Evolutionary conservation across 2,329 filamentous ascomycete genomes (phyloP), one percentile per base, ranked within the genome.

Genomic region (Amauroascus niger): DNA sequence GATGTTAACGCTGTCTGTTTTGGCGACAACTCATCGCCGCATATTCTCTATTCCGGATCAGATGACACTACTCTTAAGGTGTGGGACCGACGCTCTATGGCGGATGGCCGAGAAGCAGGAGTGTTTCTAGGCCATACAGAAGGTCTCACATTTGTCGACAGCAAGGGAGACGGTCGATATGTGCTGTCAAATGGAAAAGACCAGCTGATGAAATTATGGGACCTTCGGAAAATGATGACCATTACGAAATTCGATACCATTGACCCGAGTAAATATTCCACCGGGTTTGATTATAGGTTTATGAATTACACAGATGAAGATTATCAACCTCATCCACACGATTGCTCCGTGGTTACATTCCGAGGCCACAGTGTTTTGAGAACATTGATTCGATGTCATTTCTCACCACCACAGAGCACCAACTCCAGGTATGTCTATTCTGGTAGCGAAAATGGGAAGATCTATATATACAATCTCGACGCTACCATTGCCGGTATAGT

Each of bases 1-100:
- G 89, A 98, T 66, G 91, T 97, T 52, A 98, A 97, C 62, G 93
- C 93, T 3, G 93, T 98, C 0, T 96, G 90, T 69, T 97, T 95
- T 64, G 93, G 89, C 0, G 90, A 97, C 69, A 83, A 83, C 57
- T 79, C 80, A 28, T 94, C 88, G 0, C 91, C 93, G 1, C 90
- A 98, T 66, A 91, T 97, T 57, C 76, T 98, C 2, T 97, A 96
- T 71, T 96, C 90, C 0, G 93, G 93, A 18, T 95, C 89, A 0
- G 93, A 98, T 65, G 93, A 98, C 65, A 84, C 87, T 1, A 94
- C 88, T 0, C 80, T 97, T 63, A 95, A 95, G 65, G 88, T 98
- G 1, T 98, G 93, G 93, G 93, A 98, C 65, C 81, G 91, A 46
- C 80, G 93, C 48, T 80, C 77, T 33, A 78, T 84, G 74, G 79